A percentile compares a stretch with the other conserved stretches of the same genome.
These are phyloP conservation scores for Phytophthora nicotianae DNA, from an alignment of 352 stramenopile species.

Conservation along the genomic window DNA sequence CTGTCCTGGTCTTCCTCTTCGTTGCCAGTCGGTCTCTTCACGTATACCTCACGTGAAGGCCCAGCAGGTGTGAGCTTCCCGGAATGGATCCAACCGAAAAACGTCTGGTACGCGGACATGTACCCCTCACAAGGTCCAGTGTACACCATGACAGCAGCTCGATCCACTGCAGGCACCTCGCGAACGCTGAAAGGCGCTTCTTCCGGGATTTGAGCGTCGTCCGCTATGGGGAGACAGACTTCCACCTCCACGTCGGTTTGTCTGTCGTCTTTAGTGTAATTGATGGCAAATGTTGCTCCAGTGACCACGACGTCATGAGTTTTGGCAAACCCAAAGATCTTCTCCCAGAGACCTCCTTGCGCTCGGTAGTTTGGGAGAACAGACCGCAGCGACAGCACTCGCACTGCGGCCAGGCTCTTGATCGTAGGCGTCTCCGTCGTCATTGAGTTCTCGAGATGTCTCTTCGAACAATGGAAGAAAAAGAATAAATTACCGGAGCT, in stretches of 20 bases:
- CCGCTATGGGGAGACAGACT: conserved; percentile 48
- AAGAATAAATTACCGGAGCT: conserved; percentile 1
- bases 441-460: conserved; percentile 4
- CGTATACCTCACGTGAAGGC: conserved; percentile 48
- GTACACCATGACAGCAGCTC: conserved; percentile 44
- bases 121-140: conserved; percentile 36
- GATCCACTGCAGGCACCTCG: conserved; percentile 22
- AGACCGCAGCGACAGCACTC: conserved; percentile 36
- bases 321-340: conserved; percentile 28
- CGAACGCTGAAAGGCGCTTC: conserved; percentile 32
- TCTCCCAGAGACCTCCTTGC: conserved; percentile 40
- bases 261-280: conserved; percentile 43
- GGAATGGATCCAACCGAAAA: conserved; percentile 45
- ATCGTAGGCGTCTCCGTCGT: conserved; percentile 20
- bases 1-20: conserved; percentile 17
- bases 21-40: conserved; percentile 38
- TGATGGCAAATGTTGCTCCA: conserved; percentile 46
- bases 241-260: conserved; percentile 57
- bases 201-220: conserved; percentile 20
- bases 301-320: conserved; percentile 24
- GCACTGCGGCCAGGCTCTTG: conserved; percentile 24
- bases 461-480: conserved; percentile 4
- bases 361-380: conserved; percentile 43
- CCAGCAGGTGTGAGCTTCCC: conserved; percentile 36
- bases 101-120: conserved; percentile 31